Conservation (phyloP, 169 alveolate genomes). For the Plasmodium sp. region DNA sequence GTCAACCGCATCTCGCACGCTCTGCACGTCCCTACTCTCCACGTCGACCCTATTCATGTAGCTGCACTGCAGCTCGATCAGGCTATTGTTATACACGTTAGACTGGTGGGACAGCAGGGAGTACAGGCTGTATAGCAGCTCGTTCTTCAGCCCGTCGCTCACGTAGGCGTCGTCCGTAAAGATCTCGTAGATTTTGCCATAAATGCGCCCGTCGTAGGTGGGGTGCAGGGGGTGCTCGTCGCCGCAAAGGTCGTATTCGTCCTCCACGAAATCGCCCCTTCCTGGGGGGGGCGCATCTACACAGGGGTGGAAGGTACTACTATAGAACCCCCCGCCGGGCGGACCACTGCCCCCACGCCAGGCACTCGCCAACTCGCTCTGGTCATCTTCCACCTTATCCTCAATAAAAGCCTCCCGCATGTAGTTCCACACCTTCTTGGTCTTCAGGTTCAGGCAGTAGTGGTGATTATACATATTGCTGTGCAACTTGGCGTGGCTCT, state of each 20-base stretch:
- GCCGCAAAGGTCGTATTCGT: background rate
- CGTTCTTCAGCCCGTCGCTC: conserved; percentile 57
- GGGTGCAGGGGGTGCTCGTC: background rate
- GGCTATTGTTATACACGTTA: conserved; percentile 23
- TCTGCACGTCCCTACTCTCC: conserved; percentile 10
- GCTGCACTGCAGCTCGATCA: conserved; percentile 47
- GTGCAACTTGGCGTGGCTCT: conserved; percentile 63
- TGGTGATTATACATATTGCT: conserved; percentile 42
- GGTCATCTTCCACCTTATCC: conserved; percentile 1
- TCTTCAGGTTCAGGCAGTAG: conserved; percentile 49
- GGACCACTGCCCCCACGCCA: background rate
- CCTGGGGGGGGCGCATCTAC: background rate
- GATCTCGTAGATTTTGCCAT: conserved; percentile 35
- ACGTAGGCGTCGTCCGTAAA: conserved; percentile 52
- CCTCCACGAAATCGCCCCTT: background rate
- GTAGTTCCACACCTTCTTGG: conserved; percentile 63
- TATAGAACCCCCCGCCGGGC: background rate
- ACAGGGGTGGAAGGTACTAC: background rate
- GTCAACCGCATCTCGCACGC: background rate
- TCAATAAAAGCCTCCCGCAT: conserved; percentile 33
- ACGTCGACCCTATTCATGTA: conserved; percentile 27
- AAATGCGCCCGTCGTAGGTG: conserved; percentile 4
- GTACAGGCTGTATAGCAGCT: conserved; percentile 44
- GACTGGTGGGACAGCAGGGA: conserved; percentile 57
- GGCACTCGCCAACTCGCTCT: background rate